Percentiles rank a stretch among this genome's conserved stretches.
These are phyloP conservation scores for Fraxinus paxiana DNA, from an alignment of 305 asterid genomes.

Conservation along the genomic window DNA sequence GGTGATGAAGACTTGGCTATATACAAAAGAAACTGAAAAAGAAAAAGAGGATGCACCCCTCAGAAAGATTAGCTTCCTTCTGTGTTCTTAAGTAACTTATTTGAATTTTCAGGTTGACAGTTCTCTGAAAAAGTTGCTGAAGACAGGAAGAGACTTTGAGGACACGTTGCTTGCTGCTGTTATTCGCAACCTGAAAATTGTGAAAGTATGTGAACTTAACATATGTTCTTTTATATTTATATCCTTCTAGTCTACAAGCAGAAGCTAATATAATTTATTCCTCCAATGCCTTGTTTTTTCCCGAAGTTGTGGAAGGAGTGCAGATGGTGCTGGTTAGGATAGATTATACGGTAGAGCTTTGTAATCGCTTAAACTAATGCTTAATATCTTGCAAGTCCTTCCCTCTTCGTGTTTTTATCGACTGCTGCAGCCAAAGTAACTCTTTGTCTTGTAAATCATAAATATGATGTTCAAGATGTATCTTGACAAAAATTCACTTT, in stretches of 20 bases:
- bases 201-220: conserved; percentile 49
- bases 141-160: conserved; percentile 68
- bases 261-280: background rate
- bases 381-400: background rate
- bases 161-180: conserved; percentile 72
- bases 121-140: conserved; percentile 56
- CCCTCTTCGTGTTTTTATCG: background rate
- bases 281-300: background rate
- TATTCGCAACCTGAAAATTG: conserved; percentile 81
- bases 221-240: background rate
- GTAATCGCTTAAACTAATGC: background rate
- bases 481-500: background rate
- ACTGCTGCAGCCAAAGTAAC: background rate
- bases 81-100: background rate
- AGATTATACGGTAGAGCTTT: background rate
- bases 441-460: background rate
- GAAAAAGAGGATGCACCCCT: background rate
- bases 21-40: background rate
- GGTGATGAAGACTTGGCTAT: conserved; percentile 10
- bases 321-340: background rate
- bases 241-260: background rate
- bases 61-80: background rate
- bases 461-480: background rate
- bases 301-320: background rate
- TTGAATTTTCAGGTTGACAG: conserved; percentile 56